Evolutionary conservation across 176 grass and related monocot genomes (phyloP), one percentile per base, ranked within the genome.

Genomic region (Hyparrhenia diplandra): DNA sequence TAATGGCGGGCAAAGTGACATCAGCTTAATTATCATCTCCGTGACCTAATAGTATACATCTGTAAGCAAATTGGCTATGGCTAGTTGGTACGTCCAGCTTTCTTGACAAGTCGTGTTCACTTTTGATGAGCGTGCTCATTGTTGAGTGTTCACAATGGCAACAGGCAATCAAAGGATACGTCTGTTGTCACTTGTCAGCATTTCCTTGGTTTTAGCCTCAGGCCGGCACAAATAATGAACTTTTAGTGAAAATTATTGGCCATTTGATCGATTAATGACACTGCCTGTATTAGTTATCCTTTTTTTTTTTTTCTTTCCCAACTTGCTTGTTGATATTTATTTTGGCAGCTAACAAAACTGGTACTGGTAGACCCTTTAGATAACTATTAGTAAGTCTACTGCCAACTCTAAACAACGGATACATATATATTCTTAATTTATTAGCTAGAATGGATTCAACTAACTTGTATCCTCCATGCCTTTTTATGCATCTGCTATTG

Each of bases 131-230:
- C 18, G 23, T 82, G 72, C 71, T 64, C 73, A 7, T 23, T 58
- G 54, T 89, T 83, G 83, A 79, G 84, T 90, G 88, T 90, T 90
- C 84, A 90, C 79, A 86, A 79, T 74, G 88, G 83, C 79, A 90
- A 90, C 74, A 28, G 67, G 41, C 84, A 90, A 90, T 86, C 79
- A 83, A 4, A 83, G 45, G 14, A 32, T 20, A 47, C 46, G n/a
- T 67, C 81, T 1, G 36, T 51, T 84, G 41, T 12, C 8, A 71
- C 28, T 51, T 84, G 41, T 12, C 8, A 71, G 18, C 57, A 40
- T 5, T 67, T 46, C n/a, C 55, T 66, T 85, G 65, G 64, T 0
- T 64, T 55, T 76, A 18, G 57, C 64, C 18, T 2, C 41, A 31
- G 49, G 37, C 69, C 17, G 41, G 25, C 27, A 63, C 76, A 69